phyloP scores from a whole-genome alignment of 805 yeast genomes.

The Wilhelminamyces savonicus region DNA sequence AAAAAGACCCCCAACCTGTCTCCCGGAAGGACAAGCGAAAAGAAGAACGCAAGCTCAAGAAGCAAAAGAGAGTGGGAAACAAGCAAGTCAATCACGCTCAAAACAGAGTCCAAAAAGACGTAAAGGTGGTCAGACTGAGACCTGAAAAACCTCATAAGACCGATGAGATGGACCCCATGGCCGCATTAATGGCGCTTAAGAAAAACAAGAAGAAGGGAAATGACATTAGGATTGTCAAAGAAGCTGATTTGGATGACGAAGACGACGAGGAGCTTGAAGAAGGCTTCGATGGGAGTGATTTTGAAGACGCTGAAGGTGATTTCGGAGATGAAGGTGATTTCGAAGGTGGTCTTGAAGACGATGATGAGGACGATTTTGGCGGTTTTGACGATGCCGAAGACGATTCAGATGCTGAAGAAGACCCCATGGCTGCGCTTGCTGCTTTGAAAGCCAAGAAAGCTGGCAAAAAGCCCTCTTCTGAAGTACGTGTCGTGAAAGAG shows the following conservation, averaged over 20 bases:
- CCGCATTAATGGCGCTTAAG: slow-evolving; percentile 5
- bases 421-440: neutral
- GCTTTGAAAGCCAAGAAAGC: too few species aligned
- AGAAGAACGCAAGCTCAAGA: slow-evolving; percentile 25
- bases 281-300: neutral
- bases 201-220: slow-evolving; percentile 4
- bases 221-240: slow-evolving; percentile 21
- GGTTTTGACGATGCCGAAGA: too few species aligned
- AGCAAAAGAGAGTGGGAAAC: slow-evolving; percentile 19
- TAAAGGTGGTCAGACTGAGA: too few species aligned
- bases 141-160: too few species aligned
- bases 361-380: too few species aligned
- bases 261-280: slow-evolving; percentile 4
- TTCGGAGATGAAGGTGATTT: slow-evolving; percentile 3
- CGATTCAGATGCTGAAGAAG: slow-evolving; percentile 3
- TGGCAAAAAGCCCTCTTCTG: neutral
- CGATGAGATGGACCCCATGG: slow-evolving; percentile 17
- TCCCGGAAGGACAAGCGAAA: slow-evolving; percentile 31
- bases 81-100: too few species aligned
- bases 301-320: slow-evolving; percentile 1
- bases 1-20: slow-evolving; percentile 13
- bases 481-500: slow-evolving; percentile 5
- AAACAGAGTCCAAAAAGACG: too few species aligned
- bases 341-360: too few species aligned
- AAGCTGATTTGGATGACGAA: slow-evolving; percentile 20